Conservation (phyloP, 208 protist species). For the Trypanosoma brucei region DNA sequence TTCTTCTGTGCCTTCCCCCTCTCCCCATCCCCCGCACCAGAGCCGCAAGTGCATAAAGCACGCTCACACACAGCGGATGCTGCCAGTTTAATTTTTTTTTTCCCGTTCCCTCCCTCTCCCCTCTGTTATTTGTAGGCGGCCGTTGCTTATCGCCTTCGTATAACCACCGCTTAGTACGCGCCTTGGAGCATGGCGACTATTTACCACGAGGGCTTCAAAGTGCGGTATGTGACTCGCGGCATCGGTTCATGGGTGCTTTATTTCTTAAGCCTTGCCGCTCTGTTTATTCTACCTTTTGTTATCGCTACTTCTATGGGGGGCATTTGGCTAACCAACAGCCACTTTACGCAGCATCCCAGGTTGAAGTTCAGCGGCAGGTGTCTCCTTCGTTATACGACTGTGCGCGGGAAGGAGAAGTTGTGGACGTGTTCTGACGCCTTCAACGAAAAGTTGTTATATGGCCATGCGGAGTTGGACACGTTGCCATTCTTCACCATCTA, state of each 20-base stretch:
- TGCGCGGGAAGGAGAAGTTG: slow-evolving; percentile 54
- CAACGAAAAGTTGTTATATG: slow-evolving; percentile 41
- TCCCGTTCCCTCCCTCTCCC: background rate
- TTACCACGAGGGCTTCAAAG: slow-evolving; percentile 70
- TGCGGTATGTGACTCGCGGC: slow-evolving; percentile 57
- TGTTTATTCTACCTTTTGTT: slow-evolving; percentile 54
- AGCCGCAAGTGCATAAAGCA: too few relatives aligned
- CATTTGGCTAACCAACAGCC: slow-evolving; percentile 66
- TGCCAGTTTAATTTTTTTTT: too few relatives aligned
- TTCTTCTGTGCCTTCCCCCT: too few relatives aligned
- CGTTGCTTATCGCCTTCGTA: background rate
- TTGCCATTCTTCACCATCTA: slow-evolving; percentile 57
- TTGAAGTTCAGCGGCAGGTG: slow-evolving; percentile 57
- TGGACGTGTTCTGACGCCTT: slow-evolving; percentile 74
- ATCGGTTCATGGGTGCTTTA: slow-evolving; percentile 60
- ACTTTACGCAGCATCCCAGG: slow-evolving; percentile 42
- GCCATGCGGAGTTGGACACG: slow-evolving; percentile 24
- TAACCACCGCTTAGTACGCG: background rate
- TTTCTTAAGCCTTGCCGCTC: slow-evolving; percentile 42
- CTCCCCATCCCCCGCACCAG: too few relatives aligned
- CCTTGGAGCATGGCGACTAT: slow-evolving; percentile 24
- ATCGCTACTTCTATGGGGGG: slow-evolving; percentile 67
- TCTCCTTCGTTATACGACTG: slow-evolving; percentile 50
- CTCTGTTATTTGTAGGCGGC: slow-evolving; percentile 8
- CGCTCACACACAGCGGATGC: too few relatives aligned